Evolutionary conservation across 495 filamentous ascomycete genomes (phyloP), one percentile per base, ranked within the genome.

Genomic region (Podospora sp.): DNA sequence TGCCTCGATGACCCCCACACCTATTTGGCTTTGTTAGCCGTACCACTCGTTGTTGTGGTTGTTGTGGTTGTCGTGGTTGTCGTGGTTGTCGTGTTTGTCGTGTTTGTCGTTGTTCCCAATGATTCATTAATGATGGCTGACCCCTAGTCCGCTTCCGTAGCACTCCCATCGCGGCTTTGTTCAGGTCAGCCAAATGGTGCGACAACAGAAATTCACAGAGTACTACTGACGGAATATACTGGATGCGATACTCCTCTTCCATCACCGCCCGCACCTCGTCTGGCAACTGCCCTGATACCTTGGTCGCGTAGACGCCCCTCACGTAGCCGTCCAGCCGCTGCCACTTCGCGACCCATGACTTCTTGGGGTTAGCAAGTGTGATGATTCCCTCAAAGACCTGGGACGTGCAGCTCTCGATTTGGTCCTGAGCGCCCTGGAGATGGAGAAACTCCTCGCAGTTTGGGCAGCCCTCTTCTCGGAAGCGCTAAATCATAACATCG

Each of bases 371-470:
- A n/a, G 88, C 85, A 24, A 97, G 81, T 16, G 90, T 84, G 67
- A 97, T 91, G 63, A 97, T 77, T 11, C 94, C 94, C 75, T 99
- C 94, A 74, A 91, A 99, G 65, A 97, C 93, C 72, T 92, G 90
- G 0, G 93, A 97, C 27, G 95, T 99, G 86, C 93, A 97, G 79
- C 94, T 92, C 72, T 91, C 86, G 74, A 97, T 91, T 20, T 86
- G 85, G 67, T 99, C 95, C 57, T 81, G 78, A 71, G 89, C 90
- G 72, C 90, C 89, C 65, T 86, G 83, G 71, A 97, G 89, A 74
- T 91, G 86, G 56, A 98, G 88, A 81, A 95, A 91, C 56, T 88
- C 88, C 73, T 97, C 93, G 84, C 95, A 99, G 82, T 99, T 99
- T 46, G 95, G 95, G 73, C 95, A 99, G 69, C 95, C 95, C 73